Percentiles rank a stretch among this genome's conserved stretches.
Evolutionary conservation across 495 filamentous ascomycete genomes (phyloP).

Genomic region (Tetracladium setigerum): DNA sequence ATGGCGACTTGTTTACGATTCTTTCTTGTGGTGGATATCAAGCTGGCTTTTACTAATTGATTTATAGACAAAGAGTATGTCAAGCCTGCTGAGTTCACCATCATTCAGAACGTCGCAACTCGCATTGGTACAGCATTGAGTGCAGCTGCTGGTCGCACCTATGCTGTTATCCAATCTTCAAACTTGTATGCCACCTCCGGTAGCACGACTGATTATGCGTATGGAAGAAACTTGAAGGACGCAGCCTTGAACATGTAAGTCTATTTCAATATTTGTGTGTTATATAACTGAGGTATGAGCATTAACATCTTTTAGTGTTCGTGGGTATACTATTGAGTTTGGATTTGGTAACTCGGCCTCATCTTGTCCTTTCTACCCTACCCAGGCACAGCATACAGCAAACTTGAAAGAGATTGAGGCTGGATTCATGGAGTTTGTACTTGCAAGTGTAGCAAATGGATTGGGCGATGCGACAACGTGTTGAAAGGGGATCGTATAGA

Average conservation of each 20-base stretch:
- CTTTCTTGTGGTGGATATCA: too few species aligned
- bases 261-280: constrained; percentile 9
- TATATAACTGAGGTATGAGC: background rate
- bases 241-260: constrained; percentile 19
- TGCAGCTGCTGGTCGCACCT: constrained; percentile 21
- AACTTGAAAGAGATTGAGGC: constrained; percentile 30
- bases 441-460: background rate
- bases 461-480: background rate
- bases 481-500: background rate
- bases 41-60: background rate
- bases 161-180: constrained; percentile 24
- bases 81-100: constrained; percentile 18
- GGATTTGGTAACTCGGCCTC: constrained; percentile 26
- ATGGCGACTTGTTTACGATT: too few species aligned
- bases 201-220: constrained; percentile 30
- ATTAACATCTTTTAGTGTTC: constrained; percentile 31
- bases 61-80: constrained; percentile 30
- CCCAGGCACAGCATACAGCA: constrained; percentile 21
- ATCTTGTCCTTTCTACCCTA: constrained; percentile 30
- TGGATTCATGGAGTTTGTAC: constrained; percentile 31
- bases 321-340: constrained; percentile 36
- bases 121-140: constrained; percentile 25
- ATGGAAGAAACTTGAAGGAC: constrained; percentile 21
- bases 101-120: constrained; percentile 16
- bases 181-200: constrained; percentile 31